phyloP scores from a whole-genome alignment of 2,329 filamentous ascomycete genomes.

The Diplodia sapinea region DNA sequence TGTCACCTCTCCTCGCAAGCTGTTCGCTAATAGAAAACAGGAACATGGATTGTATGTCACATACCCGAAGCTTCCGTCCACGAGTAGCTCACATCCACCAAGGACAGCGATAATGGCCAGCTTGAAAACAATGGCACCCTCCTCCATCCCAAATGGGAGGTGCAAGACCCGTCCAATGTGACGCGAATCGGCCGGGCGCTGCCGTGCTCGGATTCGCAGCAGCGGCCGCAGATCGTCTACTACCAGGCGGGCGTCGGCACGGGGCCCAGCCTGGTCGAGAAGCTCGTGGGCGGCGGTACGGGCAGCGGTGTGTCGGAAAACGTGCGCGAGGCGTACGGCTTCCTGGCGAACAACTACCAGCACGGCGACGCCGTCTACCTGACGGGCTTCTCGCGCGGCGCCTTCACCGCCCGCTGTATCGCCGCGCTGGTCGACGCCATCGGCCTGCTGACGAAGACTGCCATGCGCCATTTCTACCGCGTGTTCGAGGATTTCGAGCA shows the following conservation, averaged over 20 bases:
- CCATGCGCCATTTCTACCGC: constrained; percentile 34
- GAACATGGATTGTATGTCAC: constrained; percentile 19
- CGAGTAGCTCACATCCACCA: not conserved
- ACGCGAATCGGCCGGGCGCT: constrained; percentile 48
- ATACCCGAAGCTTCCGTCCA: not conserved
- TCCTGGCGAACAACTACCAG: constrained; percentile 66
- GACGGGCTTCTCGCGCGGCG: constrained; percentile 62
- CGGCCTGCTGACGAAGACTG: constrained; percentile 35
- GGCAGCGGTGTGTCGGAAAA: constrained; percentile 49
- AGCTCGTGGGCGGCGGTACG: constrained; percentile 35
- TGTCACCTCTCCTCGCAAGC: not conserved
- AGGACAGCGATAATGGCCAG: constrained; percentile 33
- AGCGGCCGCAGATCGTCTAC: constrained; percentile 48
- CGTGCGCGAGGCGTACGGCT: constrained; percentile 67
- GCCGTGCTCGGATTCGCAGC: constrained; percentile 40
- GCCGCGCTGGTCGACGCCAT: constrained; percentile 37
- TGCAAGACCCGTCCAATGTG: constrained; percentile 47
- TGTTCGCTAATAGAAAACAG: not conserved
- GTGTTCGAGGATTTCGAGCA: constrained; percentile 36
- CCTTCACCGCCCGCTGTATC: constrained; percentile 54
- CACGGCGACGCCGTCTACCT: constrained; percentile 62
- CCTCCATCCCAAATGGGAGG: constrained; percentile 3
- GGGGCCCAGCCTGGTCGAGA: constrained; percentile 32
- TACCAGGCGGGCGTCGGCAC: constrained; percentile 52
- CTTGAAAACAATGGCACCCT: constrained; percentile 25